phyloP scores from a whole-genome alignment of 805 yeast genomes.

The Sugiyamaella lignohabitans region DNA sequence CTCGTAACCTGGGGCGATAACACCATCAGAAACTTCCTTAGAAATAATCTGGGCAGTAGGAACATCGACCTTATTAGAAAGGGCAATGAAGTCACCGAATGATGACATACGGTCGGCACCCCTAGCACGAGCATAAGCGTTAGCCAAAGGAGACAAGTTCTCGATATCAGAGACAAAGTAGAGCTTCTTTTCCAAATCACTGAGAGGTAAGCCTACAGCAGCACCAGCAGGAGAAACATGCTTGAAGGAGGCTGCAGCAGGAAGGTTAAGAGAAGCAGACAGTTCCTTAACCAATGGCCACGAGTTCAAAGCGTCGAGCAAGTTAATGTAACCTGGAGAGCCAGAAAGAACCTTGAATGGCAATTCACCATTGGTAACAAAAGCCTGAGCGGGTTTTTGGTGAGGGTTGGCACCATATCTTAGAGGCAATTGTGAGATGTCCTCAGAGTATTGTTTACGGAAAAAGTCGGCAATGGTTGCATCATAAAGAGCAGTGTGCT shows the following conservation, averaged over 20 bases:
- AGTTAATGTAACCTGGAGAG: slow-evolving; percentile 95
- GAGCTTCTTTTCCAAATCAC: slow-evolving; percentile 86
- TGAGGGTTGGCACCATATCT: slow-evolving; percentile 99
- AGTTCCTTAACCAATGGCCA: slow-evolving; percentile 99
- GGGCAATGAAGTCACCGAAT: slow-evolving; percentile 96
- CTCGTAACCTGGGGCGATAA: slow-evolving; percentile 94
- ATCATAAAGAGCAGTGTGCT: slow-evolving; percentile 97
- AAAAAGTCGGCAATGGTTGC: slow-evolving; percentile 93
- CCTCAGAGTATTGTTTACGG: slow-evolving; percentile 94
- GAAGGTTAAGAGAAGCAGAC: slow-evolving; percentile 86
- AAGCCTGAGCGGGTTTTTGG: slow-evolving; percentile 99
- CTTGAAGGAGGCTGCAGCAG: slow-evolving; percentile 98
- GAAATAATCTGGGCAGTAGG: slow-evolving; percentile 97
- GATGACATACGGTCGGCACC: slow-evolving; percentile 99
- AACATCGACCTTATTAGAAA: slow-evolving; percentile 91
- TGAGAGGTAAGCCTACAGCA: slow-evolving; percentile 91
- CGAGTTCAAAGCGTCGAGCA: slow-evolving; percentile 92
- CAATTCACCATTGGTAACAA: slow-evolving; percentile 73
- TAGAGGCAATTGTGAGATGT: slow-evolving; percentile 79
- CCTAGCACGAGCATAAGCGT: slow-evolving; percentile 98
- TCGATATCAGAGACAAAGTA: slow-evolving; percentile 94
- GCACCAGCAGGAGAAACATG: slow-evolving; percentile 99
- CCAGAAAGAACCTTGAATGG: slow-evolving; percentile 94
- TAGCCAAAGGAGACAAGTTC: slow-evolving; percentile 92
- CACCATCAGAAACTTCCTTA: slow-evolving; percentile 97